Base-by-base conservation (phyloP, 768 basidiomycete genomes). In the Butyriboletus loyo region DNA sequence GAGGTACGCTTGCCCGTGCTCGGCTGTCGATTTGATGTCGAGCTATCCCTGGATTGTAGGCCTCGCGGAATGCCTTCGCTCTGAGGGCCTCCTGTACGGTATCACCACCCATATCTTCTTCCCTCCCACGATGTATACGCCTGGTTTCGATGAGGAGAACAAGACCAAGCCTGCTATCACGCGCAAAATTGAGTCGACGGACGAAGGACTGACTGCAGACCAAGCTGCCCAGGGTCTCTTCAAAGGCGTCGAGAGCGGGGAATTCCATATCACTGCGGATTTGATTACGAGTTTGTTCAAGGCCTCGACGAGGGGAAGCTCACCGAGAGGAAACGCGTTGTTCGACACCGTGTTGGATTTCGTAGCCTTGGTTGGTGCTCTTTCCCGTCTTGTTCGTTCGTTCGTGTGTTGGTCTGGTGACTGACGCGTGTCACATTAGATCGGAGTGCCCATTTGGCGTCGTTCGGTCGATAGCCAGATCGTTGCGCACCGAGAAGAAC, bases 51-150 rank as follows among this genome's bases (percentile, higher is more conserved):
- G 10, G 5, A 28, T 9, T 21, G 7, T 9, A 93, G 92, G 87
- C 14, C 81, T 97, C 0, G 90, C 89, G 14, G 94, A 97, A 53
- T 79, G 86, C 0, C 76, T 97, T 14, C 85, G 87, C 8, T 86
- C 83, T 24, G 94, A 96, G 63, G 73, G 92, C 44, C 72, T 84
- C 55, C 74, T 94, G 7, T 92, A 95, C 65, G 80, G 78, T 45
- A 88, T 92, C 63, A 74, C 77, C 46, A 80, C 92, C 7, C 91
- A 94, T 57, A 81, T 90, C 39, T 92, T 84, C 72, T 86, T 91
- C 71, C 92, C 94, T 0, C 79, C 79, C 1, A 90, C 90, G 1
- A 95, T 97, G 74, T 80, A 74, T 57, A 83, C 83, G 0, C 86
- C 90, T 0, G 91, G 92, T 0, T 88, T 75, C 55, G 84, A 86